Base-by-base conservation (phyloP, 495 filamentous ascomycete genomes). In the Tetracladium setigerum region DNA sequence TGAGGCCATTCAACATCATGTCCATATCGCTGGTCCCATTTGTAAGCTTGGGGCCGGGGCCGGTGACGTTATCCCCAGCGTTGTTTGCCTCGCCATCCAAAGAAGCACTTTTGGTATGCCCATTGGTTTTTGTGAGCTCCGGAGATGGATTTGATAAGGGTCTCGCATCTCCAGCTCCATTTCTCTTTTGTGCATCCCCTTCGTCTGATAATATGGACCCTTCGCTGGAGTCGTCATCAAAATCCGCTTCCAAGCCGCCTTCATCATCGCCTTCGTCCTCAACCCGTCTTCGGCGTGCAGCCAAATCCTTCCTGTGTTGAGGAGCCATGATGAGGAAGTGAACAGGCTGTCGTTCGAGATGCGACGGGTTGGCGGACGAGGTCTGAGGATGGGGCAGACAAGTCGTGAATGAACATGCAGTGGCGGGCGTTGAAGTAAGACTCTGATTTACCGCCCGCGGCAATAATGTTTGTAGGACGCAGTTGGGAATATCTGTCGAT, bases 1-100 rank as follows among this genome's bases (percentile, higher is more conserved):
- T 82, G 44, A 96, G 61, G 24, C 87, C 84, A 53, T 89, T 89
- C 69, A 95, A 68, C 90, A 95, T 95, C 50, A 83, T 77, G 52
- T 90, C 84, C 16, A 89, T 92, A 62, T 95, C 92, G 33, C 78
- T 72, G 17, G 74, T 65, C n/a, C 59, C 55, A 34, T 57, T 60
- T 41, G 43, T 45, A 13, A 53, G 30, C 35, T 17, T 39, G 19
- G 44, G 56, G 3, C 49, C 54, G 13, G 70, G 37, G 17, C 44
- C 31, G 12, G 56, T 48, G 9, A 50, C 11, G 16, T 14, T 41
- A 24, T 34, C 55, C 18, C 49, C 51, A 32, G 34, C 42, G 31
- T 47, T 30, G 12, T 47, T 49, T 19, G 27, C 37, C 44, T 36
- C 54, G 38, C 41, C 41, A 31, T 38, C 55, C 38, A 46, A 33